Base-by-base conservation (phyloP, 1,139 yeast genomes). In the Debaryomycetaceae sp. region DNA sequence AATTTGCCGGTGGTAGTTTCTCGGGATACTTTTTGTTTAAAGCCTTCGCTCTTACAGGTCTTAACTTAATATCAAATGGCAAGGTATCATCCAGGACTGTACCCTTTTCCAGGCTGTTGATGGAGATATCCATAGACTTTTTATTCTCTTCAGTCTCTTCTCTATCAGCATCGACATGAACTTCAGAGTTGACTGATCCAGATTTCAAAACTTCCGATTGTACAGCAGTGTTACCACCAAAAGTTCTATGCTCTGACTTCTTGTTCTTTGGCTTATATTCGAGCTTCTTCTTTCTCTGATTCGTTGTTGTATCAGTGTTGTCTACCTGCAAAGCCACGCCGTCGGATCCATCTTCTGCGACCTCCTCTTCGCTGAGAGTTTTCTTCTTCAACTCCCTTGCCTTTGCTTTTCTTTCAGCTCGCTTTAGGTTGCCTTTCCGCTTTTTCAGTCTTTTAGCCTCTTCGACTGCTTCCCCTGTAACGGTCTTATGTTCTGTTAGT, bases 1-100 rank as follows among this genome's bases (percentile, higher is more conserved):
- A 71, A 36, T 52, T 60, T 27, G 70, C 59, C 43, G 60, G 67
- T 1, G 75, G 71, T 34, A 72, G 56, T 38, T 62, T 60, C 45
- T 66, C 71, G 2, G 65, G 49, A 43, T 60, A 64, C 42, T 60
- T 62, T 39, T 62, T 62, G 42, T 63, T 68, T 39, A 62, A 49
- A 42, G 61, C 62, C 11, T 62, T 53, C 17, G 59, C 58, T 42
- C 59, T 65, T n/a, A 66, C 61, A 7, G 71, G 54, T 47, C 68
- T 60, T 27, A 69, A 59, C 40, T 60, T 65, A 36, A 68, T 50
- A 36, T 59, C 66, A 47, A 67, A 68, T 20, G 70, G 69, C 20
- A 39, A 27, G 11, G 36, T 11, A 27, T 27, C 31, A 8, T 27
- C 31, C 8, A 11, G 31, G 8, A 11, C 11, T 3, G 11, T 27